Base-by-base conservation (phyloP, 306 rosid genomes). In the Cyamopsis tetragonoloba region DNA sequence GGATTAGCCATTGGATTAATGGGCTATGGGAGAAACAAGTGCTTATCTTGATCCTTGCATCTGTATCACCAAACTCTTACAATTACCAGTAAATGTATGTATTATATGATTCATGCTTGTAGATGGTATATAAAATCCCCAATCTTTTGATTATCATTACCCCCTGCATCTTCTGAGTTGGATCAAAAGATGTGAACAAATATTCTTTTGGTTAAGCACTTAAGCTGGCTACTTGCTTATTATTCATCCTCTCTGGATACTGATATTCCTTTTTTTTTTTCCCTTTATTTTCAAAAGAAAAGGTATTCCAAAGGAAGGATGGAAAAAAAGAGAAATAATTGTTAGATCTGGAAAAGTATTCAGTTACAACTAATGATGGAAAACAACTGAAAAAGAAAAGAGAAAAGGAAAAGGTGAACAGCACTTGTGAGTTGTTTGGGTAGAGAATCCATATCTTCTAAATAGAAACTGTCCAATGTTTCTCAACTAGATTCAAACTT, bases 111-210 rank as follows among this genome's bases (percentile, higher is more conserved):
- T 59, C 38, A 51, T 78, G 35, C 57, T 37, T 58, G 28, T 79
- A 43, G 67, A 48, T 31, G 24, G 8, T 66, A 31, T 73, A 53
- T 30, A 35, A 18, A 57, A 55, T 39, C 41, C 24, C 22, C 19
- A 42, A 63, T 14, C 34, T 43, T 18, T 50, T 37, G 49, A 61
- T 35, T 10, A 15, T 15, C 44, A 1, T n/a, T n/a, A 15, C 63
- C 56, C 69, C 68, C 62, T 71, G 49, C 24, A 54, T 63, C 62
- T 44, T 53, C 18, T 70, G 68, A 76, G 65, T 9, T 35, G 49
- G 55, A 18, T 63, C 28, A 6, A 50, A 13, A 32, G 19, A 61
- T 42, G 34, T 14, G 27, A 60, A 30, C 12, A 12, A 35, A 66
- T 35, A 47, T 35, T 34, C n/a, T 32, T 26, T 39, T 48, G 47